Percentiles rank a stretch among this genome's conserved stretches.
These are phyloP conservation scores for Aspergillus bertholletiae DNA, from an alignment of 495 filamentous ascomycete species.

Conservation along the genomic window DNA sequence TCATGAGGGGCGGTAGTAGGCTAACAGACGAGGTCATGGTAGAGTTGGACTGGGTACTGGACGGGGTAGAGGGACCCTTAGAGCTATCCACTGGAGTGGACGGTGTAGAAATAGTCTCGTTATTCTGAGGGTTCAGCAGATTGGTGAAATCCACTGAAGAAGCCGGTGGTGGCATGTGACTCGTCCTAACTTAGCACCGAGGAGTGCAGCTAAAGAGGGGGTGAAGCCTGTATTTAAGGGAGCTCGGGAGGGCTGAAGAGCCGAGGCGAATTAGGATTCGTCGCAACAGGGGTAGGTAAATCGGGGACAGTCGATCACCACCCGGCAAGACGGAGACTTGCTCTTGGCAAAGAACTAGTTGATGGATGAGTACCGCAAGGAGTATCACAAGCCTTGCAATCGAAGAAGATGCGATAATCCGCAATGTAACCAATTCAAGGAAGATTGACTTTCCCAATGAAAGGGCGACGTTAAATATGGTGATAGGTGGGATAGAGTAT, in stretches of 20 bases:
- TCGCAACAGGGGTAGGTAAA: slow-evolving; percentile 26
- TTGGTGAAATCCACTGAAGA: slow-evolving; percentile 74
- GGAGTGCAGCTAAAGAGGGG: slow-evolving; percentile 13
- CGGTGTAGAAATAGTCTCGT: slow-evolving; percentile 17
- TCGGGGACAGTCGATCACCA: slow-evolving; percentile 32
- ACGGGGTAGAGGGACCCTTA: slow-evolving; percentile 21
- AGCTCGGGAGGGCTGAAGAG: slow-evolving; percentile 11
- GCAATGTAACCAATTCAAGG: neutral
- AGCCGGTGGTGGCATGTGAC: slow-evolving; percentile 71
- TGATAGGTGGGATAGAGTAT: neutral
- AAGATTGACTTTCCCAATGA: slow-evolving; percentile 7
- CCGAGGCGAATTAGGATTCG: slow-evolving; percentile 23
- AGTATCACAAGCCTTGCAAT: slow-evolving; percentile 6
- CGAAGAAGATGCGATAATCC: neutral
- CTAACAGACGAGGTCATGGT: slow-evolving; percentile 68
- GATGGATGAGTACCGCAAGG: slow-evolving; percentile 11
- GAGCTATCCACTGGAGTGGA: slow-evolving; percentile 21
- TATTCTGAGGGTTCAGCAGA: slow-evolving; percentile 65
- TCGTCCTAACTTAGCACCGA: slow-evolving; percentile 14
- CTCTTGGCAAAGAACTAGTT: slow-evolving; percentile 9
- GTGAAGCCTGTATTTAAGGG: slow-evolving; percentile 21
- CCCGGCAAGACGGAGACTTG: slow-evolving; percentile 18
- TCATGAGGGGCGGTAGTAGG: slow-evolving; percentile 61
- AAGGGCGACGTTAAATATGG: slow-evolving; percentile 7
- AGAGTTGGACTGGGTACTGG: slow-evolving; percentile 36